A percentile compares a stretch with the other conserved stretches of the same genome.
Evolutionary conservation across 1,284 basidiomycete genomes (phyloP).

Genomic region (Apiotrichum porosum): DNA sequence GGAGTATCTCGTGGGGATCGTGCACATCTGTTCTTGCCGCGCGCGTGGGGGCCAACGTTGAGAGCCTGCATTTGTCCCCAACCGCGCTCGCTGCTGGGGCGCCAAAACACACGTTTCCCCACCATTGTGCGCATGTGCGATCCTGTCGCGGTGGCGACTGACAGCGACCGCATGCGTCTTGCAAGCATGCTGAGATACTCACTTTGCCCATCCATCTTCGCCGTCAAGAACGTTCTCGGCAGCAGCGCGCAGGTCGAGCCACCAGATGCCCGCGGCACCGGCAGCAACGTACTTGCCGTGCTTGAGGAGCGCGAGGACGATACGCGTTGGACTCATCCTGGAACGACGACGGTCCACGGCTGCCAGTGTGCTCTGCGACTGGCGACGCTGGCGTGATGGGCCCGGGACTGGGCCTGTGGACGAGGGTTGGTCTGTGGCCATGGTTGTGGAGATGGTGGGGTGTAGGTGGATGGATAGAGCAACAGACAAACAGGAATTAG

Average conservation of each 20-base stretch:
- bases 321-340: neutral
- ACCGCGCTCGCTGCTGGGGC: too few species aligned
- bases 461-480: neutral
- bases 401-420: neutral
- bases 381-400: conserved; percentile 3
- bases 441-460: neutral
- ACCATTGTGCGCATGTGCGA: too few species aligned
- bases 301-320: conserved; percentile 20
- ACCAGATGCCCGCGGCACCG: conserved; percentile 42
- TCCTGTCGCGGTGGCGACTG: too few species aligned
- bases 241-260: conserved; percentile 23
- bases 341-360: neutral
- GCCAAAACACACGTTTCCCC: too few species aligned
- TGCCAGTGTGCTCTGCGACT: conserved; percentile 1
- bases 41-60: too few species aligned
- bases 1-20: too few species aligned
- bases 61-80: too few species aligned
- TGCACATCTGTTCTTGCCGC: neutral
- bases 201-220: conserved; percentile 22
- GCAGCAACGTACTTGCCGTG: conserved; percentile 46
- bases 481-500: too few species aligned
- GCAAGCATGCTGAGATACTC: too few species aligned
- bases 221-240: conserved; percentile 18
- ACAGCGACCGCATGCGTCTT: too few species aligned
- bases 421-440: too few species aligned